Evolutionary conservation across 148 eudicot genomes (phyloP).

Genomic region (Rhododendron mucronatum): DNA sequence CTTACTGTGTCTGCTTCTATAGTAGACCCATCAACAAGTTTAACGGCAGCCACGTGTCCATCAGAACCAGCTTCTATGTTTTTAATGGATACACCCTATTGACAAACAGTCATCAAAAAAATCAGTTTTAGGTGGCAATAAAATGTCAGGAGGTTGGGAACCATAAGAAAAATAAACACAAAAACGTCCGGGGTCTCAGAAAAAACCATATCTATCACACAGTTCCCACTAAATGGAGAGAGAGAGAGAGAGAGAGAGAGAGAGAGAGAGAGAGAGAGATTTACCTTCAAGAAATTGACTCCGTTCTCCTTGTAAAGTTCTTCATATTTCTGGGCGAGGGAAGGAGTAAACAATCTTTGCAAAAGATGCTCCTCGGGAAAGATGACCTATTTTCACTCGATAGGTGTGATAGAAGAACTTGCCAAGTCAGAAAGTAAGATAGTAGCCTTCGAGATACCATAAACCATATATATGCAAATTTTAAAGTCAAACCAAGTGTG

Average conservation of each 20-base stretch:
- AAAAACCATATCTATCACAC: background rate
- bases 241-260: slow-evolving; percentile 12
- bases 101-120: background rate
- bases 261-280: slow-evolving; percentile 1
- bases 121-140: background rate
- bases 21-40: slow-evolving; percentile 79
- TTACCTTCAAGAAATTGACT: slow-evolving; percentile 73
- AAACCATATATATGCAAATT: background rate
- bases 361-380: slow-evolving; percentile 86
- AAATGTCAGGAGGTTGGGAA: background rate
- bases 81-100: slow-evolving; percentile 70
- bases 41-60: slow-evolving; percentile 74
- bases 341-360: slow-evolving; percentile 80
- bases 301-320: slow-evolving; percentile 69
- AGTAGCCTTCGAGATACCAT: background rate
- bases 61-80: slow-evolving; percentile 83
- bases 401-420: slow-evolving; percentile 3
- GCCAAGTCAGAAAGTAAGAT: background rate
- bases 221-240: background rate
- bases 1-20: slow-evolving; percentile 87
- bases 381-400: slow-evolving; percentile 42
- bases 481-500: background rate
- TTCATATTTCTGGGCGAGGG: slow-evolving; percentile 81
- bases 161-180: background rate
- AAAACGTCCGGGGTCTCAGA: background rate